Percentiles rank a stretch among this genome's conserved stretches.
These are phyloP conservation scores for Graphilbum sp. DNA, from an alignment of 2,329 filamentous ascomycete species.

Conservation along the genomic window DNA sequence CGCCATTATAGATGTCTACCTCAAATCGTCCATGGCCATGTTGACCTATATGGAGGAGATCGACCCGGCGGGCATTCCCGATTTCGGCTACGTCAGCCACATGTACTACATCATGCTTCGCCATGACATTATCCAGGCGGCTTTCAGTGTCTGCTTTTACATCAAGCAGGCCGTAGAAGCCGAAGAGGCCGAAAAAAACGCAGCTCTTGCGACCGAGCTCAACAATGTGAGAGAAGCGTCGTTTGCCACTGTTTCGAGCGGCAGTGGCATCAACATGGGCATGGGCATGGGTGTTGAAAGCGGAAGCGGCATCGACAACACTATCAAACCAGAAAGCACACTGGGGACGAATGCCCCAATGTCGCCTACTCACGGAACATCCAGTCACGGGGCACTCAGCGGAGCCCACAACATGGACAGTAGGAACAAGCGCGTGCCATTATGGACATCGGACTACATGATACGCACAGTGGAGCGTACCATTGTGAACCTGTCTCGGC, in stretches of 20 bases:
- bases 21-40: constrained; percentile 38
- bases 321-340: no score
- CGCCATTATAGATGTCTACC: constrained; percentile 30
- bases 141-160: constrained; percentile 38
- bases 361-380: no score
- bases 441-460: constrained; percentile 11
- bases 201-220: no score
- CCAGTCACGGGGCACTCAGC: no score
- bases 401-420: neutral
- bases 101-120: constrained; percentile 37
- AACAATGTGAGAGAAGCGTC: no score
- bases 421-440: neutral
- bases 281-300: neutral
- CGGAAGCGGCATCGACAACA: no score
- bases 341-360: no score
- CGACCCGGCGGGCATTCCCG: constrained; percentile 24
- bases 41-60: constrained; percentile 38
- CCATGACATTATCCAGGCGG: constrained; percentile 37
- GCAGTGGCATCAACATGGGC: neutral
- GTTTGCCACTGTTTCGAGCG: neutral
- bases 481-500: constrained; percentile 8
- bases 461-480: constrained; percentile 11
- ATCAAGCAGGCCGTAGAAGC: constrained; percentile 21
- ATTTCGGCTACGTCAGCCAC: constrained; percentile 30
- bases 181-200: no score